Evolutionary conservation across 768 basidiomycete species (phyloP).

Genomic region (Tephrocybe rancida): DNA sequence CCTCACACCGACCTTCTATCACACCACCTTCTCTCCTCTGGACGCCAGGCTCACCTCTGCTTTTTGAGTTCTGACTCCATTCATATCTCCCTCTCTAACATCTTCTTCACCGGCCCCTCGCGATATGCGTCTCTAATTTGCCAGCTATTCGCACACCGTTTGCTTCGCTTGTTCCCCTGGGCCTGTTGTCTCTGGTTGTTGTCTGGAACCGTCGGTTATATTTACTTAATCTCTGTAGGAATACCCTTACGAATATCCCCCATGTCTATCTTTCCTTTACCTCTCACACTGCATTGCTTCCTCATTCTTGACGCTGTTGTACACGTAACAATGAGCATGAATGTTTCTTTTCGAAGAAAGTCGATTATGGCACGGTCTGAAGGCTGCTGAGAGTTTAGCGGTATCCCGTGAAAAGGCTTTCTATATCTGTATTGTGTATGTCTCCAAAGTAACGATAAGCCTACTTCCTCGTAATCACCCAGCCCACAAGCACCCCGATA

Average conservation of each 20-base stretch:
- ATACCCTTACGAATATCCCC: conserved; percentile 18
- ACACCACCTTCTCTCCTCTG: conserved; percentile 1
- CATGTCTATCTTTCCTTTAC: conserved; percentile 9
- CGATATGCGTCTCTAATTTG: conserved; percentile 12
- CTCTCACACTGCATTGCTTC: conserved; percentile 2
- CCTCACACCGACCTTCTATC: neutral
- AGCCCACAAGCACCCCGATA: conserved; percentile 30
- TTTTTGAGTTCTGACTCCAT: neutral
- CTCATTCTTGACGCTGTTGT: neutral
- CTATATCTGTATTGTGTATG: no score
- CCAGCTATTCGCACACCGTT: neutral
- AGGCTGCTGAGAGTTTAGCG: no score
- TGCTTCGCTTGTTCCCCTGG: conserved; percentile 3
- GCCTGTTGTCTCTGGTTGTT: conserved; percentile 16
- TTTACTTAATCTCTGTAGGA: conserved; percentile 23
- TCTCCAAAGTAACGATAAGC: no score
- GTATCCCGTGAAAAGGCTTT: no score
- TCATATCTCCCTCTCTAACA: neutral
- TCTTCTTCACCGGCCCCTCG: conserved; percentile 2
- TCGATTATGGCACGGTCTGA: no score
- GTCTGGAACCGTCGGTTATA: conserved; percentile 17
- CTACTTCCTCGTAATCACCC: conserved; percentile 24
- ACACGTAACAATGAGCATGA: no score
- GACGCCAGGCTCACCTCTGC: conserved; percentile 3
- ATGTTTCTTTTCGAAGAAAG: no score